phyloP scores from a whole-genome alignment of 108 stramenopile species.

The Hondaea fermentalgiana region DNA sequence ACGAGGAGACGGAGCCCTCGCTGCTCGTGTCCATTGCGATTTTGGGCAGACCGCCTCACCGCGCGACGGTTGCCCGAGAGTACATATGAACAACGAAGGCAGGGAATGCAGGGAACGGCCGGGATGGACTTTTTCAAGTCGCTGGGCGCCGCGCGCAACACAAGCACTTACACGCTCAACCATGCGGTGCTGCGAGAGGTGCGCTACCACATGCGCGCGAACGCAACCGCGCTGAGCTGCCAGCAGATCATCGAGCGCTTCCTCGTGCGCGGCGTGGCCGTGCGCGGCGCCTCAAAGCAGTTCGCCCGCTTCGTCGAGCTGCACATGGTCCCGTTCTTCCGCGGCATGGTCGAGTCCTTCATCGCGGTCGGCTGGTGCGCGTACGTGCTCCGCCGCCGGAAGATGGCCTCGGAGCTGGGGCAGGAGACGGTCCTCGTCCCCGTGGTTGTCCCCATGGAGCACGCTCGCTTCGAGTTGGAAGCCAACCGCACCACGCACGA shows the following conservation, averaged over 20 bases:
- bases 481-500: background rate
- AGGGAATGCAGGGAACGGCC: too few species aligned
- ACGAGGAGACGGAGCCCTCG: too few species aligned
- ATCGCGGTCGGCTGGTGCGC: background rate
- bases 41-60: too few species aligned
- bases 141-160: too few species aligned
- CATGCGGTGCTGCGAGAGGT: background rate
- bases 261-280: background rate
- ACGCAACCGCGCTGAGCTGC: background rate
- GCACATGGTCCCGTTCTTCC: background rate
- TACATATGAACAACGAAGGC: too few species aligned
- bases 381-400: background rate
- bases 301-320: background rate
- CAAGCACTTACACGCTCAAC: background rate
- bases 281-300: background rate
- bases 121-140: too few species aligned
- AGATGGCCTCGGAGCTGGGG: background rate
- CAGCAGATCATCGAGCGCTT: background rate
- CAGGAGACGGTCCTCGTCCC: background rate
- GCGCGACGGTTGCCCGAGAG: too few species aligned
- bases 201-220: background rate
- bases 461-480: background rate
- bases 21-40: too few species aligned
- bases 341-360: background rate
- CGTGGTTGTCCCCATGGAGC: background rate